Conservation (phyloP, 257 asterid genomes). For the Anisodus tanguticus region DNA sequence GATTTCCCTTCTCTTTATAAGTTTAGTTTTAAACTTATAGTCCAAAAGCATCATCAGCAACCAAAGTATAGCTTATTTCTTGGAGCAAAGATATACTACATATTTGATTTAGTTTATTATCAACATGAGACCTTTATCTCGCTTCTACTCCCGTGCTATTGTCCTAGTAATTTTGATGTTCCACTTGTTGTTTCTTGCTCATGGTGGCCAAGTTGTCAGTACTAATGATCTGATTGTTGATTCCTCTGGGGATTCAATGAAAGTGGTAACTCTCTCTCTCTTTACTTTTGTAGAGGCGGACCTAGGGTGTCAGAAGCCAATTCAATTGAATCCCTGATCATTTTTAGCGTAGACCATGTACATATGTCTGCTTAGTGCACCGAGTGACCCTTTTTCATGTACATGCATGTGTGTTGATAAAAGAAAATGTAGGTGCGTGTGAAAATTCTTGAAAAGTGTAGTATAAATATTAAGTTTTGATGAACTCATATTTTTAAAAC, state of each 20-base stretch:
- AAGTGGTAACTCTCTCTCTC: background rate
- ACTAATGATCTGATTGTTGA: constrained; percentile 12
- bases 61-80: background rate
- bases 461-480: background rate
- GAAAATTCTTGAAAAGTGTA: background rate
- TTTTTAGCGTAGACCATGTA: background rate
- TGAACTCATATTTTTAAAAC: background rate
- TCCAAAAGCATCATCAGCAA: background rate
- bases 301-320: background rate
- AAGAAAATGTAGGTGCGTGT: background rate
- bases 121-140: constrained; percentile 3
- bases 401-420: no score
- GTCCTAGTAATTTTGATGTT: background rate
- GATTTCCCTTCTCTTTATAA: background rate
- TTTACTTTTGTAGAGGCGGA: background rate
- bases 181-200: constrained; percentile 9
- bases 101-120: background rate
- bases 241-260: constrained; percentile 8
- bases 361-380: no score
- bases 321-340: background rate
- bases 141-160: background rate
- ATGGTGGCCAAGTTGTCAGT: background rate
- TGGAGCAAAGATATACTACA: background rate
- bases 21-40: background rate
- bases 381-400: no score